Evolutionary conservation across 768 basidiomycete genomes (phyloP), one percentile per base, ranked within the genome.

Genomic region (Mycena galopus): DNA sequence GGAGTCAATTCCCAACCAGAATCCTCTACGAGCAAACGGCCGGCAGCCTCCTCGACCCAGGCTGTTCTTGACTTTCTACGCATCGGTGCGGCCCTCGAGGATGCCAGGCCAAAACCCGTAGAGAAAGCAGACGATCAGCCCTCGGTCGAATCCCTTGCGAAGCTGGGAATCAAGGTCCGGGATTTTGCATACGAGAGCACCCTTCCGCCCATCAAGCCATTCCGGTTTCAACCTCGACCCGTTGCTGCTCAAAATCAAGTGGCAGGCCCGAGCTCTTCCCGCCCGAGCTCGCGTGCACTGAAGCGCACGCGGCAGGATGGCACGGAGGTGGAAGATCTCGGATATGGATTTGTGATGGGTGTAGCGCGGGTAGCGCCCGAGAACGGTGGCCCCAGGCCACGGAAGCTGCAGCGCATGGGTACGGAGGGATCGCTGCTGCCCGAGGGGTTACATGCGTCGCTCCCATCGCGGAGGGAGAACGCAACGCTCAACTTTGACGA

Each of bases 101-200:
- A 39, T 25, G 42, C 42, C 12, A 11, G 19, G 21, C 29, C 61
- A 32, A 27, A 21, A 25, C 25, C 30, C 25, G 19, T 14, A 1
- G 6, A 12, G 19, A 14, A 51, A 29, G 4, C 4, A 39, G 51
- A 47, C 27, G 67, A 79, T 63, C 77, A 81, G 69, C 78, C 83
- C 58, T 60, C 75, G 47, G 57, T 74, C 37, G 73, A 76, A 29
- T 58, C 67, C 21, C 76, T 84, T 37, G 78, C 79, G 71, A 77
- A 72, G 21, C 68, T 81, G 14, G 85, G 88, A 4, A 82, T 87
- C 67, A 86, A 85, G 83, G 85, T 83, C 79, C 87, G 82, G 84
- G 89, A 75, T 57, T 75, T 91, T 84, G 91, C 89, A 19, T 92
- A 90, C 82, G 91, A 93, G 80, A 91, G 86, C 81, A 89, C 82